Conservation (phyloP, 1,284 basidiomycete species). For the Austroboletus niveus region DNA sequence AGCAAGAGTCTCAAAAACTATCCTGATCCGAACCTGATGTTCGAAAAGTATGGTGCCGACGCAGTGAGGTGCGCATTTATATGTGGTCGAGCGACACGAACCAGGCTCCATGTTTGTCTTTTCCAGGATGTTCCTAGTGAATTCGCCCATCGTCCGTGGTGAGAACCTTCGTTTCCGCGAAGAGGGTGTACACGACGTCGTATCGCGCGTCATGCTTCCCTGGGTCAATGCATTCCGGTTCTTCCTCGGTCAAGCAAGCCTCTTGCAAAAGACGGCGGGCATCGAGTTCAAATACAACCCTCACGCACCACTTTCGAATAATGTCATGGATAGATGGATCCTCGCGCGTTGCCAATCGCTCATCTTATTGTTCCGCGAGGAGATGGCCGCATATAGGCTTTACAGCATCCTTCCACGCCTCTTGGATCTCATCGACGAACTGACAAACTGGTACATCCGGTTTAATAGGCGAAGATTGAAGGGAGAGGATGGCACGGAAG, state of each 20-base stretch:
- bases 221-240: slow-evolving; percentile 99
- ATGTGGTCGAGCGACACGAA: neutral
- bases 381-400: slow-evolving; percentile 98
- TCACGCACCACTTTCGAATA: slow-evolving; percentile 80
- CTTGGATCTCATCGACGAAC: slow-evolving; percentile 90
- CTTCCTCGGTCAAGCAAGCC: slow-evolving; percentile 93
- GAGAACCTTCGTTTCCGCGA: slow-evolving; percentile 98
- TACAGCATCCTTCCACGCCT: slow-evolving; percentile 97
- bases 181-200: slow-evolving; percentile 95
- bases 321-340: slow-evolving; percentile 99
- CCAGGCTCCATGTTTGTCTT: neutral
- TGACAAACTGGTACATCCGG: slow-evolving; percentile 99
- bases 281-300: slow-evolving; percentile 87
- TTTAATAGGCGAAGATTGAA: slow-evolving; percentile 97
- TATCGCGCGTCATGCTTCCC: slow-evolving; percentile 94
- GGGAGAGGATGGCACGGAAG: slow-evolving; percentile 90
- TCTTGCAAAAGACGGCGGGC: slow-evolving; percentile 83
- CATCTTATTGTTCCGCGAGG: slow-evolving; percentile 87
- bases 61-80: slow-evolving; percentile 70
- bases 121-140: slow-evolving; percentile 92
- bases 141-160: slow-evolving; percentile 97
- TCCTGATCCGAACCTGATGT: slow-evolving; percentile 93
- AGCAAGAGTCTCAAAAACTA: slow-evolving; percentile 98
- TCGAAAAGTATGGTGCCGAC: slow-evolving; percentile 94
- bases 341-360: slow-evolving; percentile 96